Conservation (phyloP, 176 grass and related monocot genomes). For the Secale cereale region DNA sequence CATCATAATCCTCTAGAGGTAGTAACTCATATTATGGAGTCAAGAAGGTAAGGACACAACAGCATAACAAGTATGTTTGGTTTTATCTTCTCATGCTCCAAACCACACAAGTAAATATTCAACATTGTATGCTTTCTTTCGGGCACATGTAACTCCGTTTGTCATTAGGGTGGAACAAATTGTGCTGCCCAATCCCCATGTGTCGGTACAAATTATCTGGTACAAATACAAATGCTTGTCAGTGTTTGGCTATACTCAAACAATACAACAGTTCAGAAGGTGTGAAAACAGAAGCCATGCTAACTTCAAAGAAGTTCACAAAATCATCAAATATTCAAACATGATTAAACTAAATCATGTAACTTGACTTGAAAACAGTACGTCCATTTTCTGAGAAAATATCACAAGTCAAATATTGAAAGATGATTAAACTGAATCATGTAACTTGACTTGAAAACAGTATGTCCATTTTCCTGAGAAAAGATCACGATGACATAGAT, state of each 20-base stretch:
- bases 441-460: neutral
- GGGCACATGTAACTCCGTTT: neutral
- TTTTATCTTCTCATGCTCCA: conserved; percentile 2
- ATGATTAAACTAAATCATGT: neutral
- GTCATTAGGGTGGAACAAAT: neutral
- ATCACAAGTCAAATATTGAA: neutral
- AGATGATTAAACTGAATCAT: neutral
- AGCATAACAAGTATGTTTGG: neutral
- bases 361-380: neutral
- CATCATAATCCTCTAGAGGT: neutral
- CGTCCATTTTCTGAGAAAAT: neutral
- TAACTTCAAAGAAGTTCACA: neutral
- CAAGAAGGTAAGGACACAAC: neutral
- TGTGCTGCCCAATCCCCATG: neutral
- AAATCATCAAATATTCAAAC: neutral
- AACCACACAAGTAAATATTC: neutral
- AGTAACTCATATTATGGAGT: neutral
- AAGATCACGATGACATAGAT: neutral
- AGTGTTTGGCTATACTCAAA: neutral
- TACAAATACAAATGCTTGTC: neutral
- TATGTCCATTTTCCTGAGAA: neutral
- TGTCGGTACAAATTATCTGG: neutral
- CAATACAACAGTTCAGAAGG: neutral
- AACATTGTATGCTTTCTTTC: neutral
- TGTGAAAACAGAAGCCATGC: neutral